Conservation (phyloP, 495 filamentous ascomycete species). For the Penicillium herquei region DNA sequence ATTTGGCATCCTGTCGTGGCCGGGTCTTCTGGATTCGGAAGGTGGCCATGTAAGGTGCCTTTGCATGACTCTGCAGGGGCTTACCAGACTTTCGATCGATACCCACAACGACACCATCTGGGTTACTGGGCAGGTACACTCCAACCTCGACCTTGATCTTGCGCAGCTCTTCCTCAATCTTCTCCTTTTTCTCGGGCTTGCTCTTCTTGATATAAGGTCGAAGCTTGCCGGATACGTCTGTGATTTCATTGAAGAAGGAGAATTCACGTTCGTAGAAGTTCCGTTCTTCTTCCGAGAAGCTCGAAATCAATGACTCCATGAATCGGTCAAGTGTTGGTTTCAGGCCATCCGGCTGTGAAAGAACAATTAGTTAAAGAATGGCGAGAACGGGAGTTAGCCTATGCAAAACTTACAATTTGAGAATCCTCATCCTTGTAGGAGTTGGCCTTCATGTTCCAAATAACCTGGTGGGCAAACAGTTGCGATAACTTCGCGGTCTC, state of each 20-base stretch:
- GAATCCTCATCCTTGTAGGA: slow-evolving; percentile 96
- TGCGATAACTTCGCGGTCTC: slow-evolving; percentile 96
- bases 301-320: slow-evolving; percentile 74
- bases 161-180: slow-evolving; percentile 96
- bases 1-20: slow-evolving; percentile 30
- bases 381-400: neutral
- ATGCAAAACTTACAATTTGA: slow-evolving; percentile 62
- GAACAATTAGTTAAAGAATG: slow-evolving; percentile 34
- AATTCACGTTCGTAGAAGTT: slow-evolving; percentile 95
- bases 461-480: slow-evolving; percentile 97
- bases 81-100: slow-evolving; percentile 98
- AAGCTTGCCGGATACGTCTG: slow-evolving; percentile 89
- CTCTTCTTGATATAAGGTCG: slow-evolving; percentile 88
- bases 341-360: slow-evolving; percentile 74
- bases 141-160: slow-evolving; percentile 96
- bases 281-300: slow-evolving; percentile 75
- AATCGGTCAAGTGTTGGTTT: slow-evolving; percentile 93
- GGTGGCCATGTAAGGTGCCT: slow-evolving; percentile 98
- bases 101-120: slow-evolving; percentile 92
- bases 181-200: slow-evolving; percentile 97
- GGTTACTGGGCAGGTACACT: slow-evolving; percentile 95
- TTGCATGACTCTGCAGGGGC: slow-evolving; percentile 94
- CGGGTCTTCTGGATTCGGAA: slow-evolving; percentile 89
- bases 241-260: slow-evolving; percentile 96
- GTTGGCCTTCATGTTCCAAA: slow-evolving; percentile 99